These are phyloP conservation scores for Exophiala mesophila DNA, from an alignment of 2,329 filamentous ascomycete genomes.

Conservation along the genomic window DNA sequence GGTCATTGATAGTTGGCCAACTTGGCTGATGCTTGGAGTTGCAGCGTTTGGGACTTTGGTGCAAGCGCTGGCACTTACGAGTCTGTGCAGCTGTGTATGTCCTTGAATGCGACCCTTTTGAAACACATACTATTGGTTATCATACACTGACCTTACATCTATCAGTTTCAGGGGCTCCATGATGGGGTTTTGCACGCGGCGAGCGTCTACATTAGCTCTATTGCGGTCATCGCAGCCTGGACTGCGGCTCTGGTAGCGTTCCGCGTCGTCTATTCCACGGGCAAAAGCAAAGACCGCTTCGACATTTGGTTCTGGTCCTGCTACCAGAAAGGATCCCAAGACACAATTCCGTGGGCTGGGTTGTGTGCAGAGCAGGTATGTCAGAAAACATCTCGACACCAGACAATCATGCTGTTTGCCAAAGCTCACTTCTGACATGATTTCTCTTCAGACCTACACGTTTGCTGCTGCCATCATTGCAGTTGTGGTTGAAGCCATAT, in stretches of 20 bases:
- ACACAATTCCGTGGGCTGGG: too few species aligned
- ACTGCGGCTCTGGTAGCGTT: constrained; percentile 4
- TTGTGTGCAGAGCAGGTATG: constrained; percentile 4
- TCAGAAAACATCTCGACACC: too few species aligned
- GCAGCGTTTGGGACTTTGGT: background rate
- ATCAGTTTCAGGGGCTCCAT: background rate
- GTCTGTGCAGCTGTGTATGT: constrained; percentile 1
- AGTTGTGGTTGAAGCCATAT: constrained; percentile 3
- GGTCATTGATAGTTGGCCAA: background rate
- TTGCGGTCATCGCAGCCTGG: constrained; percentile 2
- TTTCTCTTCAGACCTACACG: constrained; percentile 1
- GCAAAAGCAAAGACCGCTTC: background rate
- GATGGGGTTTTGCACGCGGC: background rate
- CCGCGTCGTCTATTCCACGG: constrained; percentile 1
- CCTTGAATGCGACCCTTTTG: background rate
- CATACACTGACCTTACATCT: too few species aligned
- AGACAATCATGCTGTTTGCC: too few species aligned
- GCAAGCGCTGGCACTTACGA: background rate
- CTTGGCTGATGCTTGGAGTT: background rate
- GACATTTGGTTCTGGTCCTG: constrained; percentile 7
- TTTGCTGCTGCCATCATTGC: constrained; percentile 3
- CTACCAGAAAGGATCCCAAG: too few species aligned
- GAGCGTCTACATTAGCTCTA: background rate
- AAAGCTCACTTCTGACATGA: too few species aligned
- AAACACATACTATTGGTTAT: too few species aligned